Percentiles rank a stretch among this genome's conserved stretches.
Evolutionary conservation across 345 rosid species (phyloP).

Genomic region (Chamaenerion angustifolium): DNA sequence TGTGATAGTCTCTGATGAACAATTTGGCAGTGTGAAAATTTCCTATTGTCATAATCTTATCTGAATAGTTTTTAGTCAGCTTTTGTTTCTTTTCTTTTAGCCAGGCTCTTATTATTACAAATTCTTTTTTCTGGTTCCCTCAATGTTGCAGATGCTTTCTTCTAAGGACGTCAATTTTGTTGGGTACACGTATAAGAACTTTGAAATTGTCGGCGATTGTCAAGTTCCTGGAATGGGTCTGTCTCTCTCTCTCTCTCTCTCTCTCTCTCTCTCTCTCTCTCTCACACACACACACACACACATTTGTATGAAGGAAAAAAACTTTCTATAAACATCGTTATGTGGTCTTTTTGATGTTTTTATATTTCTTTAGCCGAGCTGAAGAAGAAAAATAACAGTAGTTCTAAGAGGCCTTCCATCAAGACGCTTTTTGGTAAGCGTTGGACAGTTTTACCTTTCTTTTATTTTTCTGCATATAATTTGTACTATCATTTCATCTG

Average conservation of each 20-base stretch:
- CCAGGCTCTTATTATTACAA: background rate
- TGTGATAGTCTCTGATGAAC: too few relatives aligned
- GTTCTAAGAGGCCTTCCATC: slow-evolving; percentile 4
- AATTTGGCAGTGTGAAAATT: too few relatives aligned
- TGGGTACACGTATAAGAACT: slow-evolving; percentile 71
- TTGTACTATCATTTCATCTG: too few relatives aligned
- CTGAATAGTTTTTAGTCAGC: too few relatives aligned
- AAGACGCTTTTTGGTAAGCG: slow-evolving; percentile 6
- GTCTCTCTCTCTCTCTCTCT: slow-evolving; percentile 7
- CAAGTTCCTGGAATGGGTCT: slow-evolving; percentile 70
- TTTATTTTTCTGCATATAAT: too few relatives aligned
- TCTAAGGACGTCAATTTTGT: slow-evolving; percentile 67
- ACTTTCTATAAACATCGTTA: background rate
- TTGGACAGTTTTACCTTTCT: background rate
- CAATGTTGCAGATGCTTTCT: slow-evolving; percentile 49
- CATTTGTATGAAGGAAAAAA: background rate
- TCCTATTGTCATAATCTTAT: too few relatives aligned
- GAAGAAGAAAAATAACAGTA: slow-evolving; percentile 8
- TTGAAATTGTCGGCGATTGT: slow-evolving; percentile 64
- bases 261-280: background rate
- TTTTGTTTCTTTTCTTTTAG: too few relatives aligned
- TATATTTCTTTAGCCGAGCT: slow-evolving; percentile 5
- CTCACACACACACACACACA: background rate
- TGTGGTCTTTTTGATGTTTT: background rate
- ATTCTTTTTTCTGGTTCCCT: background rate